Base-by-base conservation (phyloP, 1,284 basidiomycete species). In the Hypsizygus ulmarius region DNA sequence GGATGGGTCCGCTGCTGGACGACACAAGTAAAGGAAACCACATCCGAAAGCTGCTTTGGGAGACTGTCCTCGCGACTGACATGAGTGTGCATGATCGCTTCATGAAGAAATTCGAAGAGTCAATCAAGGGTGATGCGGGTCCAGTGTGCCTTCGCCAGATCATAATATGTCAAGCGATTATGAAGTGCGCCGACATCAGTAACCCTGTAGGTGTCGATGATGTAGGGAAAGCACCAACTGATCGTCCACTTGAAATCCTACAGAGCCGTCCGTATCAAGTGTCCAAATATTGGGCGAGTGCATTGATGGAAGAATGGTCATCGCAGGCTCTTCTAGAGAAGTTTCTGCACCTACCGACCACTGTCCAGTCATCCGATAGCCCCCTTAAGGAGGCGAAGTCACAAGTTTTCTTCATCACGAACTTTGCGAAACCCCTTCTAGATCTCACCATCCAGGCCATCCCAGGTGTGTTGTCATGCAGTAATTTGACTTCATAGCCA, bases 111-210 rank as follows among this genome's bases (percentile, higher is more conserved):
- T 83, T 95, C 55, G 59, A 66, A 50, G 58, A 51, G 5, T 61
- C 79, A 25, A 62, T 80, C n/a, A 59, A 69, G 3, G 77, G 73
- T 14, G 68, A 70, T 16, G 63, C 67, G 9, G 65, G 64, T 9
- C 64, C 74, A 28, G 47, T 74, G 27, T 65, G 62, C 28, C 64
- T 66, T 32, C 60, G 83, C 50, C 79, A 87, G 52, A 72, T 90
- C 18, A 68, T 95, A 47, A 67, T 93, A n/a, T 93, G 90, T 62
- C 91, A 97, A 60, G 89, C 89, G 3, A 72, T 97, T 43, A 87
- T 97, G 67, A 97, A 97, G 68, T 96, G 93, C 61, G 93, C 93
- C 9, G 94, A 97, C 69, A 97, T 97, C 62, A 94, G 90, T 64
- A 97, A 97, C 66, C 93, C 94, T 9, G 92, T 96, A 65, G 55